These are phyloP conservation scores for Neurospora sp. DNA, from an alignment of 495 filamentous ascomycete genomes.

Conservation along the genomic window DNA sequence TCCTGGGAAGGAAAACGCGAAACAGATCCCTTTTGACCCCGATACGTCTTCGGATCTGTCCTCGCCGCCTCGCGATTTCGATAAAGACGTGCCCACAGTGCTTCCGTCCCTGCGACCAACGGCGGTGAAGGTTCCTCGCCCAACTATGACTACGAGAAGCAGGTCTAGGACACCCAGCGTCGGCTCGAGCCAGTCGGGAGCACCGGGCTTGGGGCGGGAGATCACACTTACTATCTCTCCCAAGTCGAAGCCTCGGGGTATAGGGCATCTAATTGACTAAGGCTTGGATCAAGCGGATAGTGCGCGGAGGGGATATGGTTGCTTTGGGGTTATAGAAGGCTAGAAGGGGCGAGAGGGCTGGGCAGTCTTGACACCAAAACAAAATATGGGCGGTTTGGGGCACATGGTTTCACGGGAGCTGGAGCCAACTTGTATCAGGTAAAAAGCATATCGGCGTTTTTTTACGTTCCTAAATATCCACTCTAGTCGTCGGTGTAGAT, in stretches of 20 bases:
- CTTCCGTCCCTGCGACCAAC: constrained; percentile 20
- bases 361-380: neutral
- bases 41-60: constrained; percentile 13
- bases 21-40: constrained; percentile 5
- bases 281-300: neutral
- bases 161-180: neutral
- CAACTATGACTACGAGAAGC: neutral
- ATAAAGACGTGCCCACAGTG: neutral
- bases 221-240: constrained; percentile 31
- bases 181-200: constrained; percentile 2
- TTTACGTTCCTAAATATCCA: neutral
- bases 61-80: constrained; percentile 11
- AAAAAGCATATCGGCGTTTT: neutral
- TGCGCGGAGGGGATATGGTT: neutral
- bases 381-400: neutral
- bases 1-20: constrained; percentile 9
- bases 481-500: neutral
- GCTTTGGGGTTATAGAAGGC: neutral
- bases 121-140: neutral
- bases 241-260: constrained; percentile 29
- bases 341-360: neutral
- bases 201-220: neutral
- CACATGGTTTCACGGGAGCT: neutral
- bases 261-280: constrained; percentile 34
- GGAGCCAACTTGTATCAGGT: neutral